Conservation (phyloP, 331 rosid genomes). For the Pyracantha coccinea region DNA sequence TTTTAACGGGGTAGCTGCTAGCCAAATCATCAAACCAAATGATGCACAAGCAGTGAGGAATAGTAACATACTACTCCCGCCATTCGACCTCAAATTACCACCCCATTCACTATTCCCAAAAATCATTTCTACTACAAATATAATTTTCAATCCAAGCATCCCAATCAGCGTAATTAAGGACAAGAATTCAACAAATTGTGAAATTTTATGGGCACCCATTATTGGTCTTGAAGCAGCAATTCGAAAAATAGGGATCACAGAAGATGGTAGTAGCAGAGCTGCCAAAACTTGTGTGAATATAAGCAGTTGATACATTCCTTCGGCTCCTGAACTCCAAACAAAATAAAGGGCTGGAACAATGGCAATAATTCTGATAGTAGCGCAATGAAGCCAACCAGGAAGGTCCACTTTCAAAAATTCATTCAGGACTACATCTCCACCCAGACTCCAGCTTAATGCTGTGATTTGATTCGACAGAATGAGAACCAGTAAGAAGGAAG, state of each 20-base stretch:
- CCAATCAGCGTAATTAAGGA: conserved; percentile 56
- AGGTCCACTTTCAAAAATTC: conserved; percentile 73
- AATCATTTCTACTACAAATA: conserved; percentile 75
- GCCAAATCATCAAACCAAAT: conserved; percentile 75
- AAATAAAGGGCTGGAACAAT: conserved; percentile 81
- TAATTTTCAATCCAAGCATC: conserved; percentile 68
- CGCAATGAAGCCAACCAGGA: conserved; percentile 97
- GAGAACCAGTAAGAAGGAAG: conserved; percentile 52
- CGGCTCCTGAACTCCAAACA: conserved; percentile 91
- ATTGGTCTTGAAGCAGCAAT: conserved; percentile 74
- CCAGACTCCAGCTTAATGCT: conserved; percentile 67
- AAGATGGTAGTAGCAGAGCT: conserved; percentile 84
- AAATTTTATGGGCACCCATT: conserved; percentile 75
- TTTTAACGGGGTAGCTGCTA: conserved; percentile 73
- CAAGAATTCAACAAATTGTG: conserved; percentile 69
- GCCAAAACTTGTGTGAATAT: conserved; percentile 73
- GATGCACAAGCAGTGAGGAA: conserved; percentile 47
- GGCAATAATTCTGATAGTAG: conserved; percentile 75
- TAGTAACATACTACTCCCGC: conserved; percentile 56
- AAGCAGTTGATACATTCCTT: conserved; percentile 87
- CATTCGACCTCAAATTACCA: conserved; percentile 57
- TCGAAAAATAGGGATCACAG: conserved; percentile 84
- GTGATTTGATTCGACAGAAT: conserved; percentile 66
- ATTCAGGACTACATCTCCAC: conserved; percentile 62
- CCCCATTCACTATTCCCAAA: conserved; percentile 94